phyloP scores from a whole-genome alignment of 2,329 filamentous ascomycete species.

The Talaromyces sp. region DNA sequence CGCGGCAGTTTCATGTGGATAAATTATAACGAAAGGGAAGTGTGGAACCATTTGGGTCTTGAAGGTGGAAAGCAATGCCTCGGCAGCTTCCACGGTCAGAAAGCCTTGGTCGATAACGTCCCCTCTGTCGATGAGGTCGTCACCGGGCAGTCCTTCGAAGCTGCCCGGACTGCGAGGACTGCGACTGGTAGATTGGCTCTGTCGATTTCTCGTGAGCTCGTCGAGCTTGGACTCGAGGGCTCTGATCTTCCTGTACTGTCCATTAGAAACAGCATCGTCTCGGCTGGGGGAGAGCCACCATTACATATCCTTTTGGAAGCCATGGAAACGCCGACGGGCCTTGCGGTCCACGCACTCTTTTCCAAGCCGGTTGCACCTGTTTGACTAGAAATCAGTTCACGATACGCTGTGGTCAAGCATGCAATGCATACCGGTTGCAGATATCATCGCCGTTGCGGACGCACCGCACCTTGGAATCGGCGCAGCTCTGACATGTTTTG shows the following conservation, averaged over 20 bases:
- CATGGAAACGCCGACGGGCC: conserved; percentile 29
- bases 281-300: not conserved
- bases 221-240: conserved; percentile 4
- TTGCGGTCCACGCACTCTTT: conserved; percentile 33
- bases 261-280: conserved; percentile 1
- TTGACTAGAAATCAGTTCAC: not conserved
- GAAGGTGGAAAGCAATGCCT: not conserved
- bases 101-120: not conserved
- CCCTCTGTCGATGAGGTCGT: not conserved
- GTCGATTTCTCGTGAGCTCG: not conserved
- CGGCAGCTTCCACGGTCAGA: not conserved
- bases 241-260: conserved; percentile 5
- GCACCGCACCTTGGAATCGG: conserved; percentile 20
- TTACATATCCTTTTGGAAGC: conserved; percentile 31
- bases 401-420: not conserved
- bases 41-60: not conserved
- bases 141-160: not conserved
- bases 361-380: conserved; percentile 30
- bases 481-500: conserved; percentile 18
- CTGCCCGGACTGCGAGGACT: not conserved
- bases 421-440: conserved; percentile 14
- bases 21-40: conserved; percentile 6
- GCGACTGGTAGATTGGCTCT: conserved; percentile 4
- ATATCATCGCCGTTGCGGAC: conserved; percentile 11
- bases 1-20: conserved; percentile 5